Base-by-base conservation (phyloP, 2,329 filamentous ascomycete species). In the Zymoseptoria ardabiliae region DNA sequence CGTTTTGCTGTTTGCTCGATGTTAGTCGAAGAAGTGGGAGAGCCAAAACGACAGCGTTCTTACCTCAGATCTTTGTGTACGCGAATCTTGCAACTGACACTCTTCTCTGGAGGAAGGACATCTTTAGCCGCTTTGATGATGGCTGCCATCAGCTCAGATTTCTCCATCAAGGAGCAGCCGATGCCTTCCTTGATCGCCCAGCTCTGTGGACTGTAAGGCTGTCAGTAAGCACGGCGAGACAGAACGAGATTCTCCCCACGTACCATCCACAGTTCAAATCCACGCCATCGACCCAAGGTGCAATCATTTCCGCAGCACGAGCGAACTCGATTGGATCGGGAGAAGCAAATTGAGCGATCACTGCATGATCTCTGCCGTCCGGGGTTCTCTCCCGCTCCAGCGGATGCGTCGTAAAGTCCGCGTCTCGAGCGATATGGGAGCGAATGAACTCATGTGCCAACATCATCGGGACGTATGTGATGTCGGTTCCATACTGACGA, bases 401-500 rank as follows among this genome's bases (percentile, higher is more conserved):
- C 0, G 74, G 73, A 4, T 69, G 66, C 1, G 83, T 84, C 1
- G 83, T 82, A 23, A 85, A 75, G 55, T 85, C 87, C 66, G 88
- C 81, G 69, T 89, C 83, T 81, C 67, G 61, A 19, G 64, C 62
- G 17, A 71, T 65, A 3, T 62, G 61, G 11, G 65, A 66, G 28
- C 68, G 64, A 54, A 68, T 69, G 63, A 70, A 74, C 51, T 73
- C 72, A 51, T 73, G 72, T 10, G 72, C 72, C 8, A 74, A 68
- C 58, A 79, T 78, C 87, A 89, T 89, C 50, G 87, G 87, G 2
- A 86, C 88, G 82, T 86, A 89, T 64, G 82, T 85, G 6, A 89
- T 71, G 70, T 89, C 86, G 17, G 82, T 82, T 53, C 82, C 83
- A 70, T 87, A 89, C 53, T 82, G 77, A 62, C 84, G 79, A 2